Conservation (phyloP, 2,329 filamentous ascomycete genomes). For the Fusarium sterilihyphosum region DNA sequence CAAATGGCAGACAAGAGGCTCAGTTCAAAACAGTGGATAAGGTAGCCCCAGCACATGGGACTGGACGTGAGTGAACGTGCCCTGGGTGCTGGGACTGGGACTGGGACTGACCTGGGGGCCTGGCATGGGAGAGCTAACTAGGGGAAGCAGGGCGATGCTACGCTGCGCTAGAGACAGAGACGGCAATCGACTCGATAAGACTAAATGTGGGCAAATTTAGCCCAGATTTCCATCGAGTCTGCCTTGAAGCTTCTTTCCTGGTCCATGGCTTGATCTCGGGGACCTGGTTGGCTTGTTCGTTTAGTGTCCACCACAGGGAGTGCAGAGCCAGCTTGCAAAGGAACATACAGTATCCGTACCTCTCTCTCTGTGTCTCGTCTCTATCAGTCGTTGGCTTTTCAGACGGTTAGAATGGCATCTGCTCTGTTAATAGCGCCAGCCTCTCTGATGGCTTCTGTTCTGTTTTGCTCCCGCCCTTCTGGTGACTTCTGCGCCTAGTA, state of each 20-base stretch:
- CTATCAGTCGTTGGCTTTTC: conserved; percentile 2
- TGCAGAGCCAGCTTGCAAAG: conserved; percentile 12
- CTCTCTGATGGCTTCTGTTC: conserved; percentile 13
- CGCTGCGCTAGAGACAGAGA: conserved; percentile 16
- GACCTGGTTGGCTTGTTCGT: conserved; percentile 17
- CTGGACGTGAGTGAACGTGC: not conserved
- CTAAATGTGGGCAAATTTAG: conserved; percentile 39
- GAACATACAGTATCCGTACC: not conserved
- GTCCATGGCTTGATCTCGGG: conserved; percentile 16
- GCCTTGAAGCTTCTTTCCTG: conserved; percentile 25
- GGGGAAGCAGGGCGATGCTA: conserved; percentile 26
- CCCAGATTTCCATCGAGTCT: conserved; percentile 22
- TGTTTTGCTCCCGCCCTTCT: conserved; percentile 27
- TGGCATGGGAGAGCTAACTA: not conserved
- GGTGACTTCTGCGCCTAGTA: conserved; percentile 27
- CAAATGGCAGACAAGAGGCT: not conserved
- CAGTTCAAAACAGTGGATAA: not conserved
- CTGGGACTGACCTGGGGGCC: not conserved
- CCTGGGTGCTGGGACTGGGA: not conserved
- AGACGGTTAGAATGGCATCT: conserved; percentile 15
- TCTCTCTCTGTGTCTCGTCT: not conserved
- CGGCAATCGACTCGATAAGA: conserved; percentile 24
- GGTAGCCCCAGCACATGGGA: not conserved
- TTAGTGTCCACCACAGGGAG: not conserved
- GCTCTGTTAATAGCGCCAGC: conserved; percentile 4